Evolutionary conservation across 495 filamentous ascomycete species (phyloP), one percentile per base, ranked within the genome.

Genomic region (Hypoxylon lenormandii): DNA sequence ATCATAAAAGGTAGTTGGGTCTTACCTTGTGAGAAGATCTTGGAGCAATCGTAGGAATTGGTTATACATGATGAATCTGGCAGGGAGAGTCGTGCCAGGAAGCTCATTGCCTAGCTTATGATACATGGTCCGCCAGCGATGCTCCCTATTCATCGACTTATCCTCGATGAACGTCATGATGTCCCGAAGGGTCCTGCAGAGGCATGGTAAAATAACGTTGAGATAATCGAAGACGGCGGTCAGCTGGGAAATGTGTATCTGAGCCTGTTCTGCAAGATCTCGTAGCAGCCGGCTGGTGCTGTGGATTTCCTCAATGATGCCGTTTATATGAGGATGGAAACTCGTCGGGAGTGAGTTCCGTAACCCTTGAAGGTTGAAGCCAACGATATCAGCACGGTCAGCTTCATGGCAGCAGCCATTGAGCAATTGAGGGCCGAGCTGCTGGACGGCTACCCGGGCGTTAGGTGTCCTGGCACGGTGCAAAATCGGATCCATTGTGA

Each of bases 91-190:
- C 30, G 85, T 76, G 3, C 81, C 81, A 2, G 74, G 78, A 38
- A 79, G 80, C 67, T 82, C 82, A 28, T 81, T 79, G 0, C 79
- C 80, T 78, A 84, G 80, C 50, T 79, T 80, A 76, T 85, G 78
- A 58, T 83, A 81, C 83, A 87, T 85, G 36, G 80, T 79, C 26
- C 78, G 79, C 84, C 84, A 87, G 40, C 83, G 75, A 36, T 76
- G 75, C 59, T 81, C 78, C 46, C 79, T 79, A 37, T 77, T 73
- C 22, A 83, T 18, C 4, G 72, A 75, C 59, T 78, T 82, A 60
- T 87, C 81, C 40, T 83, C 83, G 63, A 85, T 80, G 67, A 82
- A 80, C 4, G 61, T 33, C 51, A 75, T 81, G 71, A 87, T 87
- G 60, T 87, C 85, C 40, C 78, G 73, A 43, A 86, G 75, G 1